A percentile compares a stretch with the other conserved stretches of the same genome.
phyloP scores from a whole-genome alignment of 2,329 filamentous ascomycete genomes.

The Fusarium beomiforme region DNA sequence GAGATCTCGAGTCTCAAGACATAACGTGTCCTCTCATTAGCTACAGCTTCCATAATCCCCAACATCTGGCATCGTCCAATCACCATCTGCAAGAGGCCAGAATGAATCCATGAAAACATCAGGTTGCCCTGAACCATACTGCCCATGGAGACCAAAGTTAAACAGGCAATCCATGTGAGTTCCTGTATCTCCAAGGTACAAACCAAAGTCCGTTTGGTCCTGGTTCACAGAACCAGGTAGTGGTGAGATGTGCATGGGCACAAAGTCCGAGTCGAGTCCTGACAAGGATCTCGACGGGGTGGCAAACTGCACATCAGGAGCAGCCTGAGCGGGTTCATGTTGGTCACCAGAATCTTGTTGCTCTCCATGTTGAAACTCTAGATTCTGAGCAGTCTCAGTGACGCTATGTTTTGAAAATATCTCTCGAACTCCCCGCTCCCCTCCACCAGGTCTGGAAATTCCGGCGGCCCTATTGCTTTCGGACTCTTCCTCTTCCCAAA shows the following conservation, averaged over 20 bases:
- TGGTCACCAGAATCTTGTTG: not conserved
- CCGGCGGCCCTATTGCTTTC: not conserved
- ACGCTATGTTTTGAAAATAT: slow-evolving; percentile 18
- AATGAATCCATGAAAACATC: slow-evolving; percentile 29
- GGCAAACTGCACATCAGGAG: not conserved
- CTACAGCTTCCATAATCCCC: no score
- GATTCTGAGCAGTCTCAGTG: slow-evolving; percentile 6
- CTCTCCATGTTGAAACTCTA: not conserved
- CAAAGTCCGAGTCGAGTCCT: not conserved
- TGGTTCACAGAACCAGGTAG: accelerated
- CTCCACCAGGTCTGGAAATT: not conserved
- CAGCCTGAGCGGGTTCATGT: accelerated
- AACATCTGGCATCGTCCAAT: not conserved
- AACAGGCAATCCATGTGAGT: not conserved
- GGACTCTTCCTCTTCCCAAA: slow-evolving; percentile 19
- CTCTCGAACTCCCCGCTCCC: not conserved
- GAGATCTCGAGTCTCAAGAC: no score
- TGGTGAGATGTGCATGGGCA: not conserved
- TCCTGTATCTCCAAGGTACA: not conserved
- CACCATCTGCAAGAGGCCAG: slow-evolving; percentile 4
- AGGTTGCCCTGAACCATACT: slow-evolving; percentile 2
- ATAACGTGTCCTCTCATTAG: no score
- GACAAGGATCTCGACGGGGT: not conserved
- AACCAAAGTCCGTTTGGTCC: not conserved
- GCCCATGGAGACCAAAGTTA: not conserved